phyloP scores from a whole-genome alignment of 2,329 filamentous ascomycete species.

The Furcasterigmium furcatum region DNA sequence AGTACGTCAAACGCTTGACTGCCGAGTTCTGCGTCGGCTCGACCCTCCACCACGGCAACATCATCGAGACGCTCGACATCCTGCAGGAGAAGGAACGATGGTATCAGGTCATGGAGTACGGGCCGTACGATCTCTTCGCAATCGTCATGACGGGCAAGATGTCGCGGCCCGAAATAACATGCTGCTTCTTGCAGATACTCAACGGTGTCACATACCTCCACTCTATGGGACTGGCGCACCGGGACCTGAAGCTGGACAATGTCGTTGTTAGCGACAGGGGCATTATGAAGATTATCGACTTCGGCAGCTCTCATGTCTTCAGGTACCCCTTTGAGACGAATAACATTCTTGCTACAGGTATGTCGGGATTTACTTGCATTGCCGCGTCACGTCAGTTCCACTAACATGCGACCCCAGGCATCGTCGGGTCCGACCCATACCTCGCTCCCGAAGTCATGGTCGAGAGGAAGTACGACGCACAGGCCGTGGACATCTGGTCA shows the following conservation, averaged over 20 bases:
- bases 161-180: slow-evolving; percentile 85
- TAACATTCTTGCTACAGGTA: slow-evolving; percentile 77
- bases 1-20: slow-evolving; percentile 97
- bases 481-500: slow-evolving; percentile 95
- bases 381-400: not conserved
- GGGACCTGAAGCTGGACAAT: slow-evolving; percentile 95
- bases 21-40: slow-evolving; percentile 98
- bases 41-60: slow-evolving; percentile 93
- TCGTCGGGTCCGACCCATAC: slow-evolving; percentile 87
- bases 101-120: slow-evolving; percentile 99
- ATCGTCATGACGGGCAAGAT: slow-evolving; percentile 99
- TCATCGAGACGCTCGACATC: slow-evolving; percentile 97
- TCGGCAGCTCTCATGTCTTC: slow-evolving; percentile 95
- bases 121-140: slow-evolving; percentile 91
- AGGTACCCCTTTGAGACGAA: slow-evolving; percentile 95
- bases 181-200: slow-evolving; percentile 89
- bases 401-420: slow-evolving; percentile 34
- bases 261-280: slow-evolving; percentile 94
- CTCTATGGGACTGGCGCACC: slow-evolving; percentile 89
- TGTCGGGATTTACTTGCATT: too few relatives aligned
- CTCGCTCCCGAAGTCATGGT: slow-evolving; percentile 96
- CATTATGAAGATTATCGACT: slow-evolving; percentile 99
- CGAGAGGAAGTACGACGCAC: slow-evolving; percentile 86
- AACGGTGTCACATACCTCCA: slow-evolving; percentile 94
- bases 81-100: slow-evolving; percentile 90